Base-by-base conservation (phyloP, 805 yeast genomes). In the Kluyveromyces lactis region DNA sequence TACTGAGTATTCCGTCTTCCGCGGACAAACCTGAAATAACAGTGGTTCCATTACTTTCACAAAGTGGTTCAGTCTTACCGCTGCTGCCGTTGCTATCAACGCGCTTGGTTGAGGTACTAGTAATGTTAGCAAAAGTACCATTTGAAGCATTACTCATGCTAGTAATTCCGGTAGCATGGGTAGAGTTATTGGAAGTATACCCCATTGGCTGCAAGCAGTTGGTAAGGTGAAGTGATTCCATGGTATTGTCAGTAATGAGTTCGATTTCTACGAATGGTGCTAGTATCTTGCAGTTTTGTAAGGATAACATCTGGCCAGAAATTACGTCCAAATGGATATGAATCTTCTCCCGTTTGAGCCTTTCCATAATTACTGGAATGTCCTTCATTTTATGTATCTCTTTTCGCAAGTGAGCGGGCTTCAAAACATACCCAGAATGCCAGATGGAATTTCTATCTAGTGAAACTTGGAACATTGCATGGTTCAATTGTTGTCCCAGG, bases 281-380 rank as follows among this genome's bases (percentile, higher is more conserved):
- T 35, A 52, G 45, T 3, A 47, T 72, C 79, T 34, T 68, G 69
- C 0, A 85, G 81, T 31, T 78, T 75, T 2, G 37, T 12, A 34
- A 13, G 11, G 95, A 94, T 10, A 90, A 64, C 54, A 86, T 84
- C 58, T 89, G 96, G 0, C 85, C 96, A 15, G 96, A 85, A 1
- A 90, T 69, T 4, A 83, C 56, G 10, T 64, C 65, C 3, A 87
- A 56, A 9, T 50, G 43, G 18, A 66, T 50, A 7, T 44, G 46
- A 15, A 55, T 19, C 5, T 39, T 31, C 4, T 42, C 36, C 2
- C 50, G 31, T n/a, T 39, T 47, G 18, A 43, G 39, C 2, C 43
- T 43, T 15, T 50, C 46, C 28, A 50, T 48, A 18, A 53, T 36
- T 12, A 28, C 42, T 31, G 49, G 48, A 44, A 60, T 49, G 12